Evolutionary conservation across 2,329 filamentous ascomycete species (phyloP), one percentile per base, ranked within the genome.

Genomic region (Colletotrichum aenigma): DNA sequence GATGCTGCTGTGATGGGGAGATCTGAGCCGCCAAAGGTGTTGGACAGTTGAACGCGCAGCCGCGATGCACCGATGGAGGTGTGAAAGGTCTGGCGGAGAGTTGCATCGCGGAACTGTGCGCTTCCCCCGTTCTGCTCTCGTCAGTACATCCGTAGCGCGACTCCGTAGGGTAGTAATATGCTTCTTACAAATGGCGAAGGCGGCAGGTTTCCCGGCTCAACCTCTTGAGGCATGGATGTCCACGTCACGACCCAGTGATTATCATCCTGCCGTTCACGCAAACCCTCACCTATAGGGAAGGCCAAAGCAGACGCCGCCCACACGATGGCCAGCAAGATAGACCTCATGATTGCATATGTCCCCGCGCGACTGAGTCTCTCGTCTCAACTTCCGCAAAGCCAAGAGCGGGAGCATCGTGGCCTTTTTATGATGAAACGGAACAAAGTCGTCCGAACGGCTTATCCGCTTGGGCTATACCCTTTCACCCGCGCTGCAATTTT

Each of bases 221-320:
- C 91, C 55, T 93, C 83, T 80, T 94, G 92, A 0, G 92, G 91
- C 92, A 93, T 93, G 4, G 91, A 87, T 0, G 90, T 89, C 92
- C 92, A 94, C 3, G 89, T 91, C 76, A 90, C 88, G 7, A 93
- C 88, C 92, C 92, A 93, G 77, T 92, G 90, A 58, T 86, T 79
- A 36, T 82, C 82, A n/a, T 83, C 81, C 18, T 76, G 71, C 61
- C 69, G 58, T 36, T 66, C 38, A 13, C 74, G 38, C n/a, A 77
- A 24, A 10, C 32, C 26, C 3, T 48, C 18, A 12, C 18, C 18
- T 0, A 58, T 70, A 9, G 66, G 58, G 7, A 74, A 6, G 15
- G 66, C 62, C 4, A 56, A 3, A 7, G 32, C 26, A 32, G 43
- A 12, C 34, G 43, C 26, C 38, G 66, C 66, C 67, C 66, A 70